Evolutionary conservation across 495 filamentous ascomycete species (phyloP).

Genomic region (Copromyces sp.): DNA sequence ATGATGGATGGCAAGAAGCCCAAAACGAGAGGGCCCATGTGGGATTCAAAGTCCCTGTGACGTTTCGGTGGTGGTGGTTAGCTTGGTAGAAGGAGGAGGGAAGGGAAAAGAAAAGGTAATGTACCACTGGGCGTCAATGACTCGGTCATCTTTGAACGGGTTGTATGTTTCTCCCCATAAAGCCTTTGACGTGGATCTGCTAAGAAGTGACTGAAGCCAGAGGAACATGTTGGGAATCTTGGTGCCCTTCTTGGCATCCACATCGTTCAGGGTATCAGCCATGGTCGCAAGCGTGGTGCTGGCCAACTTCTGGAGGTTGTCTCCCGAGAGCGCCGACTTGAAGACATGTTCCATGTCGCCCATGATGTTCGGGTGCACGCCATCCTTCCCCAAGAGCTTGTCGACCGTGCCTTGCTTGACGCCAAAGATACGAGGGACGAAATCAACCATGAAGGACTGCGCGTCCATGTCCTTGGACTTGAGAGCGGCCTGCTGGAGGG

Average conservation of each 20-base stretch:
- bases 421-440: slow-evolving; percentile 4
- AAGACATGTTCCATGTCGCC: slow-evolving; percentile 3
- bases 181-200: slow-evolving; percentile 17
- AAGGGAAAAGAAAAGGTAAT: not conserved
- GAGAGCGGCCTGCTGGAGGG: slow-evolving; percentile 22
- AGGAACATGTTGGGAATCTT: slow-evolving; percentile 12
- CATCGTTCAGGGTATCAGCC: not conserved
- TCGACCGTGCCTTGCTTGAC: not conserved
- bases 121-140: slow-evolving; percentile 13
- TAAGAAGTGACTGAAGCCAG: slow-evolving; percentile 24
- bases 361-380: slow-evolving; percentile 1
- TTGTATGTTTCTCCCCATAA: slow-evolving; percentile 20
- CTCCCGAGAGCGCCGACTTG: slow-evolving; percentile 3
- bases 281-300: slow-evolving; percentile 5
- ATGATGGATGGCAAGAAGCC: slow-evolving; percentile 17
- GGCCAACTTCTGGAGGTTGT: slow-evolving; percentile 4
- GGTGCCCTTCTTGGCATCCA: not conserved
- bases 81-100: slow-evolving; percentile 1
- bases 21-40: slow-evolving; percentile 21
- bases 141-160: slow-evolving; percentile 13
- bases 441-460: slow-evolving; percentile 5
- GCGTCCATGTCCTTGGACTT: slow-evolving; percentile 13
- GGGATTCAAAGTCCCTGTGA: slow-evolving; percentile 15
- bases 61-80: not conserved
- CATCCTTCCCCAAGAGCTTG: not conserved